A percentile compares a stretch with the other conserved stretches of the same genome.
Evolutionary conservation across 805 yeast species (phyloP).

Genomic region (Lipomyces anomalus): DNA sequence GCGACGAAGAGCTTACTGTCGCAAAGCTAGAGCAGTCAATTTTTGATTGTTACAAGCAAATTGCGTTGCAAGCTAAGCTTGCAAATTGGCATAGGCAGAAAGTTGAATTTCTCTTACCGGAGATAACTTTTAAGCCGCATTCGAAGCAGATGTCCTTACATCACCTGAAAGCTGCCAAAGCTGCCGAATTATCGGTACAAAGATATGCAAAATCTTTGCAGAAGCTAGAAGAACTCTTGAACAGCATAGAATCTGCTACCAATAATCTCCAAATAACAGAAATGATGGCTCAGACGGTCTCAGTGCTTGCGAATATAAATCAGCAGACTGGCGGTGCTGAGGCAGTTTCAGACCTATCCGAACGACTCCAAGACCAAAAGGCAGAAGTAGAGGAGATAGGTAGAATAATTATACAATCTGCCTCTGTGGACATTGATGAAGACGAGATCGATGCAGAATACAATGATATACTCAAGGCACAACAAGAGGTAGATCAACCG

Average conservation of each 20-base stretch:
- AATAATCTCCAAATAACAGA: slow-evolving; percentile 12
- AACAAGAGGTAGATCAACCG: slow-evolving; percentile 10
- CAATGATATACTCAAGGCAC: slow-evolving; percentile 33
- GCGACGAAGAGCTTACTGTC: slow-evolving; percentile 17
- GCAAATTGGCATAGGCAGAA: no score
- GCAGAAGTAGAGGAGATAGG: slow-evolving; percentile 39
- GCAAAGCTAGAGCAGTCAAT: slow-evolving; percentile 8
- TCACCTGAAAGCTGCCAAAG: slow-evolving; percentile 7
- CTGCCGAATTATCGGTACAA: slow-evolving; percentile 7
- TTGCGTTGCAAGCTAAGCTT: no score
- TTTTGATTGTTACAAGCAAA: slow-evolving; percentile 1
- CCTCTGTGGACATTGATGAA: slow-evolving; percentile 31
- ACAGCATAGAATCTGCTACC: slow-evolving; percentile 11
- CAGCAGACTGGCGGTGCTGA: slow-evolving; percentile 42
- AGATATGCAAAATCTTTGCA: slow-evolving; percentile 2
- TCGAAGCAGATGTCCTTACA: no score
- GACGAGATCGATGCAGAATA: slow-evolving; percentile 40
- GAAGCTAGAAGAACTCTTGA: slow-evolving; percentile 12
- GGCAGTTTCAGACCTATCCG: slow-evolving; percentile 39
- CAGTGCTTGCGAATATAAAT: slow-evolving; percentile 44
- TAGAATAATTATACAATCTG: slow-evolving; percentile 31
- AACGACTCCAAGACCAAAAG: slow-evolving; percentile 37
- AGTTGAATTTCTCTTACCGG: no score
- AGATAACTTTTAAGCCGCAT: no score
- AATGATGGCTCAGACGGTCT: slow-evolving; percentile 39